These are phyloP conservation scores for Penicillium sp. DNA, from an alignment of 2,329 filamentous ascomycete genomes.

Conservation along the genomic window DNA sequence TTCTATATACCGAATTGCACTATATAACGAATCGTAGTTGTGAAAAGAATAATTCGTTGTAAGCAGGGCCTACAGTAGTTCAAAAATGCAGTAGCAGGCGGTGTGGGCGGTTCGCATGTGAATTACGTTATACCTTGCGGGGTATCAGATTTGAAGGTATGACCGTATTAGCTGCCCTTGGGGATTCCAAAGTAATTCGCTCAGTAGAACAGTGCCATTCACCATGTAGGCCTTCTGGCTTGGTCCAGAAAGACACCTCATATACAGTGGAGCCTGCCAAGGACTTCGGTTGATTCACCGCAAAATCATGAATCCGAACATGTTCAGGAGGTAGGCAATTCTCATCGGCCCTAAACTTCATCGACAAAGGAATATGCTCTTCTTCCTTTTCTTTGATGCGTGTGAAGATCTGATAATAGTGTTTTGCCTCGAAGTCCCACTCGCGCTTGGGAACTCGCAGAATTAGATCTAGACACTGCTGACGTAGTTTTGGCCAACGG, in stretches of 20 bases:
- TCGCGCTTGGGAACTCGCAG: conserved; percentile 19
- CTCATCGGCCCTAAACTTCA: background rate
- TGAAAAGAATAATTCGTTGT: too few species aligned
- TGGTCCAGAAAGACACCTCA: conserved; percentile 16
- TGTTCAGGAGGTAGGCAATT: conserved; percentile 15
- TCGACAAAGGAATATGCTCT: background rate
- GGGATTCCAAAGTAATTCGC: background rate
- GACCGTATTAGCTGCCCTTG: background rate
- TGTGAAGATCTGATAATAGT: conserved; percentile 21
- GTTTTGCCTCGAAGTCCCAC: conserved; percentile 19
- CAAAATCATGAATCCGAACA: conserved; percentile 23
- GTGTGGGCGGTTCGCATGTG: too few species aligned
- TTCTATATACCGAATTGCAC: too few species aligned
- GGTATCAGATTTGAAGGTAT: conserved; percentile 8
- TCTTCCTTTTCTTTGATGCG: conserved; percentile 25
- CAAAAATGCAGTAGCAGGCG: too few species aligned
- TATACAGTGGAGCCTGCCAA: background rate
- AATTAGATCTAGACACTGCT: conserved; percentile 21
- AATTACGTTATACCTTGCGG: background rate
- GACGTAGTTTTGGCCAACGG: conserved; percentile 24
- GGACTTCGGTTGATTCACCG: background rate
- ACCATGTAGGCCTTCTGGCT: conserved; percentile 5
- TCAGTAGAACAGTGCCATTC: conserved; percentile 14
- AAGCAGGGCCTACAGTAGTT: too few species aligned
- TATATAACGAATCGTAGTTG: too few species aligned